These are phyloP conservation scores for Musa itinerans DNA, from an alignment of 176 grass and related monocot species.

Conservation along the genomic window DNA sequence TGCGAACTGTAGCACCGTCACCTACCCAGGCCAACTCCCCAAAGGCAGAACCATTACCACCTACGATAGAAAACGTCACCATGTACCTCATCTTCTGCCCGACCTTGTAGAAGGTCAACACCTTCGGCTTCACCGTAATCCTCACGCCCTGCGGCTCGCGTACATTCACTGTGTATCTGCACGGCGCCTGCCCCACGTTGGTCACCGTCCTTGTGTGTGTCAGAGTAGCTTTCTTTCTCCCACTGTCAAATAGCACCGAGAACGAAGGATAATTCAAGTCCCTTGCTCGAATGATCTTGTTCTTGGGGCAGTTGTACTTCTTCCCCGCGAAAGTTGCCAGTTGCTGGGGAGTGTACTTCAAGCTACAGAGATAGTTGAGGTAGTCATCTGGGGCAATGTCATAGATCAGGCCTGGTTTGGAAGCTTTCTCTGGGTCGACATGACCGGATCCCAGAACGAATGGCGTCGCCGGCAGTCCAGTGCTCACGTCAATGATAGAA, in stretches of 20 bases:
- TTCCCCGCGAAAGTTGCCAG: not conserved
- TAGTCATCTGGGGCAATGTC: slow-evolving; percentile 9
- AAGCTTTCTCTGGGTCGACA: slow-evolving; percentile 9
- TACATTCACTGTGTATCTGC: slow-evolving; percentile 45
- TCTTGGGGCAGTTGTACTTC: not conserved
- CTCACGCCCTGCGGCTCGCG: slow-evolving; percentile 52
- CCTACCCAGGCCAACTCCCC: slow-evolving; percentile 7
- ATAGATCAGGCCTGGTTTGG: slow-evolving; percentile 15
- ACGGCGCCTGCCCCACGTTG: slow-evolving; percentile 49
- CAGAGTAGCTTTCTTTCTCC: not conserved
- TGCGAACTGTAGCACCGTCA: not conserved
- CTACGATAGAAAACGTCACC: not conserved
- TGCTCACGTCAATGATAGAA: not conserved
- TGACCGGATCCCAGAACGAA: slow-evolving; percentile 11
- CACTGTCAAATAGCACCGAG: not conserved
- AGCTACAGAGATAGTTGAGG: slow-evolving; percentile 9
- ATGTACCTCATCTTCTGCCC: slow-evolving; percentile 1
- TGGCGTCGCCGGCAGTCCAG: not conserved
- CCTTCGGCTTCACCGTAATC: slow-evolving; percentile 49
- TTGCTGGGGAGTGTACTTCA: slow-evolving; percentile 10
- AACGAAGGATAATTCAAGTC: slow-evolving; percentile 15
- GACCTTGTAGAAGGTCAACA: slow-evolving; percentile 37
- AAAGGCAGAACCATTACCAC: not conserved
- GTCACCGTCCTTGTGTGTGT: slow-evolving; percentile 50
- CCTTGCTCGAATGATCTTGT: not conserved